These are phyloP conservation scores for Fusarium hostae DNA, from an alignment of 2,329 filamentous ascomycete genomes.

Conservation along the genomic window DNA sequence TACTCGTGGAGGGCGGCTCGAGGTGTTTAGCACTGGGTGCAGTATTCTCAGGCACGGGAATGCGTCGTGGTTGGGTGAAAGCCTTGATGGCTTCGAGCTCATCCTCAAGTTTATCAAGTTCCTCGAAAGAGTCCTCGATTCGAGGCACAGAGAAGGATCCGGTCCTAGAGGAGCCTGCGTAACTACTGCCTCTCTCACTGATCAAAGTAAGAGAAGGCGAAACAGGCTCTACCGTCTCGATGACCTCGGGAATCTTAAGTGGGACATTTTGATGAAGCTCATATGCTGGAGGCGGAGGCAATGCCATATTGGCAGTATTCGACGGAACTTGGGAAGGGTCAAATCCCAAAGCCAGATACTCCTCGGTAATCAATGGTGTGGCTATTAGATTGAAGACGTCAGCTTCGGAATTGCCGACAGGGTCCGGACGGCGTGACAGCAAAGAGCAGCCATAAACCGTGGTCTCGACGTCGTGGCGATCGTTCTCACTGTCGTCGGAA, in stretches of 20 bases:
- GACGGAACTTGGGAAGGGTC: conserved; percentile 20
- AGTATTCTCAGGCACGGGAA: conserved; percentile 45
- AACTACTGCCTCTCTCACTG: conserved; percentile 49
- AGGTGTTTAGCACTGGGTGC: conserved; percentile 20
- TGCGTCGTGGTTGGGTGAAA: conserved; percentile 50
- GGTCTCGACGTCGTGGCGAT: conserved; percentile 32
- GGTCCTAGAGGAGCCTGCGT: conserved; percentile 48
- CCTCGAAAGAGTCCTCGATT: conserved; percentile 73
- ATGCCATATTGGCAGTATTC: conserved; percentile 39
- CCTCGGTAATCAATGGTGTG: conserved; percentile 52
- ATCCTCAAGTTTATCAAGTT: conserved; percentile 70
- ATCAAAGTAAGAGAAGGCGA: conserved; percentile 49
- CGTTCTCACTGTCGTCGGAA: conserved; percentile 18
- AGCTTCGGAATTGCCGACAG: conserved; percentile 42
- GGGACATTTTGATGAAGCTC: conserved; percentile 36
- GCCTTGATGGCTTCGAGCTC: conserved; percentile 65
- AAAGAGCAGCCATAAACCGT: conserved; percentile 65
- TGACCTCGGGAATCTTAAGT: conserved; percentile 47
- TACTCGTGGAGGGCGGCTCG: conserved; percentile 30
- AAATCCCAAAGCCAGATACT: conserved; percentile 31
- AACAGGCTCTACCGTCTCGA: conserved; percentile 47
- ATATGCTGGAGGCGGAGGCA: conserved; percentile 42
- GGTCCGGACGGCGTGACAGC: conserved; percentile 51
- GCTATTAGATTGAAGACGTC: conserved; percentile 61
- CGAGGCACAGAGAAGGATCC: conserved; percentile 55